Percentiles rank a stretch among this genome's conserved stretches.
phyloP scores from a whole-genome alignment of 208 protist genomes.

The Leptomonas pyrrhocoris region DNA sequence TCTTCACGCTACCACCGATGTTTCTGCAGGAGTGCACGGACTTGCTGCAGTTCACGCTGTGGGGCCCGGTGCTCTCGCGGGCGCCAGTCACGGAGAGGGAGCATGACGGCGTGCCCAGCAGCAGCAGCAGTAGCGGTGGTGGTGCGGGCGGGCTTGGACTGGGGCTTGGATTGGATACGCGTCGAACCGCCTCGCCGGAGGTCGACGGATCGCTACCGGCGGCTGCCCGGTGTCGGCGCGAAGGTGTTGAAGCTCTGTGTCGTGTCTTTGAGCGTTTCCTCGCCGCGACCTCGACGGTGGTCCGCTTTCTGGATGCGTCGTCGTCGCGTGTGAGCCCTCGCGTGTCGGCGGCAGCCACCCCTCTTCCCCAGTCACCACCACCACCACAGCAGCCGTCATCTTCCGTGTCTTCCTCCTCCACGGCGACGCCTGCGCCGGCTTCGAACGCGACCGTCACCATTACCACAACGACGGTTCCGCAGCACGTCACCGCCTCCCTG shows the following conservation, averaged over 20 bases:
- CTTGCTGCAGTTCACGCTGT: slow-evolving; percentile 43
- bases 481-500: slow-evolving; percentile 37
- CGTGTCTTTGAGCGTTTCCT: slow-evolving; percentile 37
- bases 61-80: slow-evolving; percentile 25
- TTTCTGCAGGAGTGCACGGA: slow-evolving; percentile 51
- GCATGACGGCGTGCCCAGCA: background rate
- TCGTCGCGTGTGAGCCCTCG: background rate
- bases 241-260: slow-evolving; percentile 42
- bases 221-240: slow-evolving; percentile 28
- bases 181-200: background rate
- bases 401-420: background rate
- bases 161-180: background rate
- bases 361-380: background rate
- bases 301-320: slow-evolving; percentile 13
- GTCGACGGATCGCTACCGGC: slow-evolving; percentile 3
- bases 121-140: background rate
- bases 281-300: slow-evolving; percentile 32
- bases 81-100: background rate
- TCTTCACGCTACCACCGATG: slow-evolving; percentile 35
- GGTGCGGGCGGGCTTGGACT: background rate
- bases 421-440: background rate
- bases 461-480: slow-evolving; percentile 8
- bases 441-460: background rate
- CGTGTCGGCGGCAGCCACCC: background rate
- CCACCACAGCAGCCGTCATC: background rate